Evolutionary conservation across 1,284 basidiomycete genomes (phyloP), one percentile per base, ranked within the genome.

Genomic region (Kwoniella shivajii): DNA sequence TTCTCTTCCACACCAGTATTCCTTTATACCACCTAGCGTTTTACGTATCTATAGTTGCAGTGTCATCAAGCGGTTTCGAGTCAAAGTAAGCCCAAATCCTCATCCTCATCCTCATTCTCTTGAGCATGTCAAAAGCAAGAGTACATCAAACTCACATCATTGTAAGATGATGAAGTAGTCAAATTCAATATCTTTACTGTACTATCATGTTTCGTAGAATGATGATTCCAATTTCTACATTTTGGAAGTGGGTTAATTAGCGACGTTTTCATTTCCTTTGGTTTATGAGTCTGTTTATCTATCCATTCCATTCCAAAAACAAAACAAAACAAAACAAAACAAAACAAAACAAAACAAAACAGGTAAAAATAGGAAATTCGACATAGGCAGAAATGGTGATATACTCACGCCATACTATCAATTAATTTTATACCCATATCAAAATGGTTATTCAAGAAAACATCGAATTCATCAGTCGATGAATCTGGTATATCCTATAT

Each of bases 1-100:
- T 44, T 42, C 31, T 6, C 72, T 59, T 11, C 70, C 72, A 50
- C 70, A 72, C 72, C 72, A 74, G 49, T 61, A 69, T 18, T 72
- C 72, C 42, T 61, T 67, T 18, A 72, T 58, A 14, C 63, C 63
- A 10, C 62, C 62, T 9, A 74, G 54, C 10, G 50, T 30, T 46
- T 69, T 69, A 27, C 65, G 61, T n/a, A 65, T 56, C 71, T 73
- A 50, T 18, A 16, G 16, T 36, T 14, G 6, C 22, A 6, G 3
- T 11, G 30, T 42, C 13, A 22, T 42, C 30, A 18, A 43, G 38
- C 9, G 22, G 24, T 11, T 2, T 44, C 20, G 20, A 27, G 30
- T 26, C n/a, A 42, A 46, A 20, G 18, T 22, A 20, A 38, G 41
- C 29, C 13, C 16, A 34, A n/a, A n/a, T n/a, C n/a, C n/a, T n/a